phyloP scores from a whole-genome alignment of 2,329 filamentous ascomycete genomes.

The Dothistroma septosporum region DNA sequence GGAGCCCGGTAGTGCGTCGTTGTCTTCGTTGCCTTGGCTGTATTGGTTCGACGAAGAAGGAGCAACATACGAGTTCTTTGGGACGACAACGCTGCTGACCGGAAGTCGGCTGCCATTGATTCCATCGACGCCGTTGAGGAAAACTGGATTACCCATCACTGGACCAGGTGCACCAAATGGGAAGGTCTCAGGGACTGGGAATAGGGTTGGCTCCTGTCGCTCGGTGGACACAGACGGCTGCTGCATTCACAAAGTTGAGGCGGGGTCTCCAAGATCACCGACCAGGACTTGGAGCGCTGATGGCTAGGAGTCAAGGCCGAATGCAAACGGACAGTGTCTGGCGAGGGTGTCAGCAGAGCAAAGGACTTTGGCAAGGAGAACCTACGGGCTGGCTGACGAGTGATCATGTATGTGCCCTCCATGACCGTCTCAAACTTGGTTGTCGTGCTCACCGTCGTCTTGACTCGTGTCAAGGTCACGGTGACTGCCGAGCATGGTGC shows the following conservation, averaged over 20 bases:
- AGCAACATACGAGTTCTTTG: background rate
- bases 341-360: background rate
- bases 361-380: background rate
- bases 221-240: background rate
- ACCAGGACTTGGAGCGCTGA: background rate
- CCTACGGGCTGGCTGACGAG: background rate
- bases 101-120: background rate
- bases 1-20: background rate
- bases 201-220: background rate
- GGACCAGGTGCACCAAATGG: background rate
- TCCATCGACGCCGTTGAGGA: background rate
- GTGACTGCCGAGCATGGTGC: background rate
- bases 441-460: background rate
- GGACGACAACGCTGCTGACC: background rate
- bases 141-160: background rate
- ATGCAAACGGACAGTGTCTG: background rate
- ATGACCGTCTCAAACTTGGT: background rate
- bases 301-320: background rate
- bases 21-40: background rate
- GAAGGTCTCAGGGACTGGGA: background rate
- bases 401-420: background rate
- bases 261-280: background rate
- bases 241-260: background rate
- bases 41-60: background rate
- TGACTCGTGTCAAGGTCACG: background rate